Evolutionary conservation across 1,284 basidiomycete genomes (phyloP).

Genomic region (Cryptococcus sp.): DNA sequence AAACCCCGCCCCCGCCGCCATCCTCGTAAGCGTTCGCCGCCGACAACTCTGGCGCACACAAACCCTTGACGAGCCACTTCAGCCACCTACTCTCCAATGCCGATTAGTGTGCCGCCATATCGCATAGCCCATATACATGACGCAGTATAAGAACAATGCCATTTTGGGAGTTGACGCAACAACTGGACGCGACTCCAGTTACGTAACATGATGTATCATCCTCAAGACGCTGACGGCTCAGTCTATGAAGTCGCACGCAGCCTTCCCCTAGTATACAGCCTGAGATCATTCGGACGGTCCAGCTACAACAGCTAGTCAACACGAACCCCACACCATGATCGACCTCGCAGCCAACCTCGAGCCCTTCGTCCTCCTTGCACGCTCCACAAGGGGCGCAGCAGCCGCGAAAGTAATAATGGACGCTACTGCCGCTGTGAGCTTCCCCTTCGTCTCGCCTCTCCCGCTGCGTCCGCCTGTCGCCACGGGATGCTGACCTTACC

Average conservation of each 20-base stretch:
- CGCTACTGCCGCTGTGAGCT: conserved; percentile 66
- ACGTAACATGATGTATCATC: no score
- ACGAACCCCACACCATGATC: conserved; percentile 19
- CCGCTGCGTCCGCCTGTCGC: no score
- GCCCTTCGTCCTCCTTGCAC: conserved; percentile 83
- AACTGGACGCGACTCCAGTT: no score
- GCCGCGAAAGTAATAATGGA: conserved; percentile 84
- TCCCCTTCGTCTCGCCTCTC: neutral
- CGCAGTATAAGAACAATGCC: no score
- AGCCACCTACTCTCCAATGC: neutral
- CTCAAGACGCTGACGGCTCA: no score
- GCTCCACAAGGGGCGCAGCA: conserved; percentile 82
- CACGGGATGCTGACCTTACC: conserved; percentile 14
- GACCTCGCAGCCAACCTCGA: conserved; percentile 55
- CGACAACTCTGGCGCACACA: neutral
- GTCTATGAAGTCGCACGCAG: no score
- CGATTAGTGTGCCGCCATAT: neutral
- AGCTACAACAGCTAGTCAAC: neutral
- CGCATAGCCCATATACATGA: no score
- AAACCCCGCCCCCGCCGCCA: conserved; percentile 12
- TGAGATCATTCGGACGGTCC: no score
- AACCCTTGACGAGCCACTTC: conserved; percentile 3
- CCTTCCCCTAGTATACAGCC: no score
- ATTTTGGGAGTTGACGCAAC: no score
- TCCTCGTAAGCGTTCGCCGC: conserved; percentile 9